Evolutionary conservation across 345 rosid genomes (phyloP).

Genomic region (Hypericum androsaemum): DNA sequence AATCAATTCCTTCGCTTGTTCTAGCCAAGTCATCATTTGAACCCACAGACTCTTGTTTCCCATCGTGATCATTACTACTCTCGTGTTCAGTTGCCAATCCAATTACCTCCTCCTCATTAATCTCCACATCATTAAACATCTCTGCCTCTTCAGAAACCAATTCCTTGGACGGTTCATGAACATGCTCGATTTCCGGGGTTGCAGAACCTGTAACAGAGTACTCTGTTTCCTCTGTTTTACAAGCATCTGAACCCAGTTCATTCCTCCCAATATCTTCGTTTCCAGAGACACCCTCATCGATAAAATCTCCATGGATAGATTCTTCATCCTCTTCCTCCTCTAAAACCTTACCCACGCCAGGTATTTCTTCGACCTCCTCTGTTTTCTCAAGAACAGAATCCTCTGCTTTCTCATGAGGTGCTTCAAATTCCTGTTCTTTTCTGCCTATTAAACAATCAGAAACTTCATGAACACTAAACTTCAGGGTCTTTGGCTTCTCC

Average conservation of each 20-base stretch:
- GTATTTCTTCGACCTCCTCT: background rate
- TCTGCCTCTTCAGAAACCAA: constrained; percentile 9
- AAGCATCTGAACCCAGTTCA: background rate
- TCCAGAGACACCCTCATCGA: background rate
- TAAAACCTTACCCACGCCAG: background rate
- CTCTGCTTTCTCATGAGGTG: constrained; percentile 14
- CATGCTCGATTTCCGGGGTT: constrained; percentile 5
- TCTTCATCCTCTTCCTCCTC: constrained; percentile 4
- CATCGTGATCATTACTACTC: background rate
- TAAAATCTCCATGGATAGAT: background rate
- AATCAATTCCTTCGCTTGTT: constrained; percentile 5
- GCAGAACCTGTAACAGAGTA: constrained; percentile 9
- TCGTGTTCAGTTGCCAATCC: background rate
- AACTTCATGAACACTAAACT: constrained; percentile 33
- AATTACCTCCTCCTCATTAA: constrained; percentile 6
- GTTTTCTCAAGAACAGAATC: background rate
- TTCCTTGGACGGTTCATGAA: background rate
- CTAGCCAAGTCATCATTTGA: constrained; percentile 5
- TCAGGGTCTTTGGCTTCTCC: constrained; percentile 36
- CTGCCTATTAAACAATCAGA: constrained; percentile 6
- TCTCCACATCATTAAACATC: constrained; percentile 5
- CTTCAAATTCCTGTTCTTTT: constrained; percentile 4
- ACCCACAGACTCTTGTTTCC: constrained; percentile 7
- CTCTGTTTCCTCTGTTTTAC: constrained; percentile 10
- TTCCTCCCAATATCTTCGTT: background rate